These are phyloP conservation scores for Ophiostoma australiae DNA, from an alignment of 2,329 filamentous ascomycete species.

Conservation along the genomic window DNA sequence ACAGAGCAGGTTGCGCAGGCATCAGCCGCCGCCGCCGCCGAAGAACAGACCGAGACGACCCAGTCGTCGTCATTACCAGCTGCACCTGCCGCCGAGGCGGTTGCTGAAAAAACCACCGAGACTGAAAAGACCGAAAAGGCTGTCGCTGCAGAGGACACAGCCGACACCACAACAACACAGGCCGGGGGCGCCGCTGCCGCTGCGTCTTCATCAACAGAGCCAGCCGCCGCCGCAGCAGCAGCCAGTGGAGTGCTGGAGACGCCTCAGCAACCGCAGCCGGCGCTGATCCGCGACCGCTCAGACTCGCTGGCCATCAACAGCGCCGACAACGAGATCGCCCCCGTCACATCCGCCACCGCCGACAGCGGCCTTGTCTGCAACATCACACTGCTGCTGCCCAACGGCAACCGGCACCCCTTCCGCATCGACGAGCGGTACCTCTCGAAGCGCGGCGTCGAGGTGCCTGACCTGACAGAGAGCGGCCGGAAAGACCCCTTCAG, in stretches of 20 bases:
- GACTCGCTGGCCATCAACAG: background rate
- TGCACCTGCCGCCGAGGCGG: background rate
- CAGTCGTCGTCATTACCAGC: slow-evolving; percentile 4
- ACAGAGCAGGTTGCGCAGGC: slow-evolving; percentile 19
- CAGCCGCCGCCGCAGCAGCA: background rate
- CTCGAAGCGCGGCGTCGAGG: slow-evolving; percentile 69
- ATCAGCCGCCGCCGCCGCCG: background rate
- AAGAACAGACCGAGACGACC: background rate
- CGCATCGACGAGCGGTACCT: slow-evolving; percentile 85
- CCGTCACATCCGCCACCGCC: slow-evolving; percentile 5
- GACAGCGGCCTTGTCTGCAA: slow-evolving; percentile 42
- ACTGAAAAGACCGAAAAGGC: background rate
- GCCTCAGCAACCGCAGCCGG: slow-evolving; percentile 20
- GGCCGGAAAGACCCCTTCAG: slow-evolving; percentile 72
- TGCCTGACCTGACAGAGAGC: slow-evolving; percentile 59
- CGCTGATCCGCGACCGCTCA: slow-evolving; percentile 30
- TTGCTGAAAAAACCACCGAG: background rate
- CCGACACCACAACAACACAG: background rate
- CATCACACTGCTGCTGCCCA: slow-evolving; percentile 79
- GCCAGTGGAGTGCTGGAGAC: background rate
- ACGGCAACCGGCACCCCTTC: slow-evolving; percentile 79
- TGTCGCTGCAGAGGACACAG: background rate
- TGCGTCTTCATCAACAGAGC: background rate
- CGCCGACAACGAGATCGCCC: slow-evolving; percentile 19
- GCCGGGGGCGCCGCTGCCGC: background rate